Evolutionary conservation across 805 yeast genomes (phyloP).

Genomic region (Tetrapisispora fleetii): DNA sequence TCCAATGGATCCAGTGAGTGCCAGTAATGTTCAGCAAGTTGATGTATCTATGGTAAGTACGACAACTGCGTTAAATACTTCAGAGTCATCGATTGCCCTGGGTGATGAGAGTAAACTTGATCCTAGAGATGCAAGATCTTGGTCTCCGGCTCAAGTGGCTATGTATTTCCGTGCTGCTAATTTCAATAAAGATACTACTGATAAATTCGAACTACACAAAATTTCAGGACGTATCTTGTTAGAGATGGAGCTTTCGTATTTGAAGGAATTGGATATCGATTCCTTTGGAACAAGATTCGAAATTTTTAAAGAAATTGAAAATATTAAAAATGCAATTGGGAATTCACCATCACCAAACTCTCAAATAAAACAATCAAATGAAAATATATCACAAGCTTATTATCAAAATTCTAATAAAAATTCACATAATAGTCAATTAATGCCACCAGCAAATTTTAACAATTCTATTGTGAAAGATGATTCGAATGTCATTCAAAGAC

Average conservation of each 20-base stretch:
- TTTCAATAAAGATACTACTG: slow-evolving; percentile 59
- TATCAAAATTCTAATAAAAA: not conserved
- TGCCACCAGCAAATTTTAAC: slow-evolving; percentile 20
- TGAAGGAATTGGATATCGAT: slow-evolving; percentile 83
- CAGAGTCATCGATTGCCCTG: not conserved
- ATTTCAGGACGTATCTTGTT: slow-evolving; percentile 78
- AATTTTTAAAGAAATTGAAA: slow-evolving; percentile 77
- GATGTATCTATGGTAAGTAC: not conserved
- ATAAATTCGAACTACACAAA: slow-evolving; percentile 74
- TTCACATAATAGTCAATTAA: slow-evolving; percentile 15
- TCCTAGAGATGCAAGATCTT: slow-evolving; percentile 19
- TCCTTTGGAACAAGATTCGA: slow-evolving; percentile 95
- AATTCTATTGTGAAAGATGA: not conserved
- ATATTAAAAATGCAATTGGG: slow-evolving; percentile 29
- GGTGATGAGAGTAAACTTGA: not conserved
- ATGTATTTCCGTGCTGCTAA: slow-evolving; percentile 63
- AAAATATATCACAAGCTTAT: not conserved
- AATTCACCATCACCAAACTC: not conserved
- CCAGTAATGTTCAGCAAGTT: not conserved
- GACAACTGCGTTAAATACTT: not conserved
- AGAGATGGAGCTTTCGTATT: slow-evolving; percentile 72
- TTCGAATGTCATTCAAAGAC: not conserved
- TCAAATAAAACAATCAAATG: not conserved
- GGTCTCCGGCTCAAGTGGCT: slow-evolving; percentile 84
- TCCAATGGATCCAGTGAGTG: slow-evolving; percentile 6